phyloP scores from a whole-genome alignment of 768 basidiomycete species.

The Amanita muscaria region DNA sequence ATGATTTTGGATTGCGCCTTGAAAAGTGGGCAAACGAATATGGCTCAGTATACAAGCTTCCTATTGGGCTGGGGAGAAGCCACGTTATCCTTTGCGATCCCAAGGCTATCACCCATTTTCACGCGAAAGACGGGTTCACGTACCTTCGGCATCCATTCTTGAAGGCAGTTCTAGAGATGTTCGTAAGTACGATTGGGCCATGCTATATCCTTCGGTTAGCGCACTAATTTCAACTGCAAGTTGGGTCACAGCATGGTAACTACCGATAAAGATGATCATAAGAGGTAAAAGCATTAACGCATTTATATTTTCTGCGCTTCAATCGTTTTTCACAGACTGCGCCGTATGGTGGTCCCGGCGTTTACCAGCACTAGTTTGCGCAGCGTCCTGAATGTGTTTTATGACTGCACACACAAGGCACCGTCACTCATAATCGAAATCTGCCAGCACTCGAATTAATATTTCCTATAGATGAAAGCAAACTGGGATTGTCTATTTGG shows the following conservation, averaged over 20 bases:
- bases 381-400: conserved; percentile 36
- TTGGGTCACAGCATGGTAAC: no score
- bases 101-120: conserved; percentile 44
- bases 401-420: conserved; percentile 44
- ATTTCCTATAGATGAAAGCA: conserved; percentile 14
- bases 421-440: not conserved
- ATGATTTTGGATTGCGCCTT: no score
- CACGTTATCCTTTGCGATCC: conserved; percentile 35
- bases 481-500: conserved; percentile 23
- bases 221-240: no score
- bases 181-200: conserved; percentile 20
- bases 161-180: conserved; percentile 27
- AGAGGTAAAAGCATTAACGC: no score
- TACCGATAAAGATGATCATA: no score
- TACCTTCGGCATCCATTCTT: conserved; percentile 34
- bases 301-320: no score
- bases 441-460: not conserved
- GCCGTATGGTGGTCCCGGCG: conserved; percentile 32
- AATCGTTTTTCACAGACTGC: no score
- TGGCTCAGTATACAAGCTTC: conserved; percentile 37
- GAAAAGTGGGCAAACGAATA: conserved; percentile 37
- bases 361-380: conserved; percentile 46
- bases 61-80: conserved; percentile 25
- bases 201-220: no score
- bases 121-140: conserved; percentile 37